phyloP scores from a whole-genome alignment of 768 basidiomycete genomes.

The Mycena indigotica region DNA sequence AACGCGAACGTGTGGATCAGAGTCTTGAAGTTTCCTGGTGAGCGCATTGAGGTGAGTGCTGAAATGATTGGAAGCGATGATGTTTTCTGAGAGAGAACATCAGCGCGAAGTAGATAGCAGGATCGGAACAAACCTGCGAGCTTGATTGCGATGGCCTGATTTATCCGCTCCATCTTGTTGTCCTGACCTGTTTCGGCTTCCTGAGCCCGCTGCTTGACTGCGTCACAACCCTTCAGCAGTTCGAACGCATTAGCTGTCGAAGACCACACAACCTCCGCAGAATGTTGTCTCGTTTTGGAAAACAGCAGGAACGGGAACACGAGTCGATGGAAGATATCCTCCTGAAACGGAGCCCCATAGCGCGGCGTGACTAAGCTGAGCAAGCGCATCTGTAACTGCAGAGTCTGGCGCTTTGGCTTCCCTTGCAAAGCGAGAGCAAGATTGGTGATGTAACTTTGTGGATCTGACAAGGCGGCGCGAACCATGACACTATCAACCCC shows the following conservation, averaged over 20 bases:
- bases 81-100: constrained; percentile 53
- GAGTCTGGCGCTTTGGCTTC: constrained; percentile 52
- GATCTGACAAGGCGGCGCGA: constrained; percentile 44
- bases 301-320: constrained; percentile 77
- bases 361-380: constrained; percentile 49
- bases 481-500: constrained; percentile 46
- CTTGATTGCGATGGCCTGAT: constrained; percentile 55
- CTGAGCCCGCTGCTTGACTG: constrained; percentile 40
- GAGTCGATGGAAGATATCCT: constrained; percentile 48
- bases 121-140: constrained; percentile 60
- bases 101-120: neutral
- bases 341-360: constrained; percentile 24
- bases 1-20: constrained; percentile 53
- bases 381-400: constrained; percentile 62
- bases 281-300: constrained; percentile 71
- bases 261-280: constrained; percentile 68
- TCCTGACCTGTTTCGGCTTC: constrained; percentile 37
- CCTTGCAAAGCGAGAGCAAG: constrained; percentile 41
- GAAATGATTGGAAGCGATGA: constrained; percentile 53
- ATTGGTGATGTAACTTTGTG: constrained; percentile 47
- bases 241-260: constrained; percentile 33
- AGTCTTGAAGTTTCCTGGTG: constrained; percentile 51
- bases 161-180: constrained; percentile 53
- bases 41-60: constrained; percentile 49
- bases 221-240: constrained; percentile 56